Conservation (phyloP, 371 early-diverging fungal genomes). For the Blakeslea trispora region DNA sequence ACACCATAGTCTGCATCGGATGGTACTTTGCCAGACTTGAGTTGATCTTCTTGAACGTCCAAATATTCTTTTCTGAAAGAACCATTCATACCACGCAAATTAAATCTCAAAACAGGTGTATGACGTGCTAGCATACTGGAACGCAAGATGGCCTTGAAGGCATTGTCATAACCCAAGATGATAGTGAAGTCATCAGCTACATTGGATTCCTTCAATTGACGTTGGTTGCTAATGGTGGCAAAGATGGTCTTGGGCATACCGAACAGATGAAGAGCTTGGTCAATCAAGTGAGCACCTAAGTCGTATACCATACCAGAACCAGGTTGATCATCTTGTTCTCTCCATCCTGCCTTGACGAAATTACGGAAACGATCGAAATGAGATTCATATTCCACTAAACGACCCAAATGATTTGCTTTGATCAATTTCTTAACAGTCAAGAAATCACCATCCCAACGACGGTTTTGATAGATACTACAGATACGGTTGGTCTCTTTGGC, state of each 20-base stretch:
- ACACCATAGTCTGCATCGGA: constrained; percentile 53
- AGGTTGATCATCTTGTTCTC: constrained; percentile 63
- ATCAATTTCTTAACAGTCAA: constrained; percentile 68
- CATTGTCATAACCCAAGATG: constrained; percentile 61
- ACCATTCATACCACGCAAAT: constrained; percentile 72
- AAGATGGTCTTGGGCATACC: constrained; percentile 69
- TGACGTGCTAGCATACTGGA: constrained; percentile 74
- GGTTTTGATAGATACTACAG: constrained; percentile 78
- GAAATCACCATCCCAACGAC: constrained; percentile 85
- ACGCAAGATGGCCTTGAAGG: constrained; percentile 62
- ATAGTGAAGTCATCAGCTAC: constrained; percentile 69
- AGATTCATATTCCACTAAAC: constrained; percentile 72
- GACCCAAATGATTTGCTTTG: constrained; percentile 55
- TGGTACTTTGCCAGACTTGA: constrained; percentile 64
- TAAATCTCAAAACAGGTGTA: constrained; percentile 66
- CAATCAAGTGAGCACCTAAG: constrained; percentile 76
- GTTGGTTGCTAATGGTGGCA: constrained; percentile 68
- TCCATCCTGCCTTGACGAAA: constrained; percentile 73
- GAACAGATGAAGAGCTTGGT: constrained; percentile 72
- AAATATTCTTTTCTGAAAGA: constrained; percentile 66
- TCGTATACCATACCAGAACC: constrained; percentile 79
- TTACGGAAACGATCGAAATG: constrained; percentile 79
- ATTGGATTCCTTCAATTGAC: constrained; percentile 57
- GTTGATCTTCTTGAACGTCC: constrained; percentile 78
- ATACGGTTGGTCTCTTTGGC: constrained; percentile 44